Evolutionary conservation across 2,329 filamentous ascomycete species (phyloP), one percentile per base, ranked within the genome.

Genomic region (Hypoxylon sp.): DNA sequence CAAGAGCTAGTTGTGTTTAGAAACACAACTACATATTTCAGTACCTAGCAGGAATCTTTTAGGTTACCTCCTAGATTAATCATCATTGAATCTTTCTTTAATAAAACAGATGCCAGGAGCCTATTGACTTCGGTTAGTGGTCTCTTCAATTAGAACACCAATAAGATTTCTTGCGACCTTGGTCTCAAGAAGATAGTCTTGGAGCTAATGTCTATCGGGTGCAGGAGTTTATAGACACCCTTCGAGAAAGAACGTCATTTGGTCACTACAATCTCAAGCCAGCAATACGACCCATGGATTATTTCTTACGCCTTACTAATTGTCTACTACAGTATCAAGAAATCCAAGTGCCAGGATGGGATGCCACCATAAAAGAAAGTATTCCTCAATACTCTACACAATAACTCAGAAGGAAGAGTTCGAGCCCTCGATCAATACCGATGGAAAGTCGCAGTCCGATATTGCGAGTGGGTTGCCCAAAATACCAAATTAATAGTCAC

Each of bases 81-180:
- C n/a, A n/a, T n/a, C n/a, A n/a, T n/a, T n/a, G n/a, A n/a, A n/a
- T n/a, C n/a, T n/a, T n/a, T n/a, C n/a, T n/a, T n/a, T n/a, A 3
- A 19, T 41, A 41, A 41, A 41, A 5, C 41, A 22, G 17, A n/a
- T n/a, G 41, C 41, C 17, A 22, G 19, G 41, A 44, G 41, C 41
- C 8, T 44, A 20, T 44, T 44, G 19, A n/a, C n/a, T n/a, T n/a
- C n/a, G 41, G 2, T 44, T 3, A 22, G 41, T 13, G 20, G 5
- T 22, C 41, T 44, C 19, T 44, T 44, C 41, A 44, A 44, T 11
- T 44, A 19, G 41, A 22, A 44, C 13, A 19, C 41, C 41, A 44
- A 44, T 11, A 19, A 20, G 17, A 44, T 44, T 11, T 44, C 20
- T 15, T 44, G 17, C 22, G 41, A 44, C 17, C 2, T 4, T 19